Base-by-base conservation (phyloP, 306 rosid species). In the Cucumis melo region DNA sequence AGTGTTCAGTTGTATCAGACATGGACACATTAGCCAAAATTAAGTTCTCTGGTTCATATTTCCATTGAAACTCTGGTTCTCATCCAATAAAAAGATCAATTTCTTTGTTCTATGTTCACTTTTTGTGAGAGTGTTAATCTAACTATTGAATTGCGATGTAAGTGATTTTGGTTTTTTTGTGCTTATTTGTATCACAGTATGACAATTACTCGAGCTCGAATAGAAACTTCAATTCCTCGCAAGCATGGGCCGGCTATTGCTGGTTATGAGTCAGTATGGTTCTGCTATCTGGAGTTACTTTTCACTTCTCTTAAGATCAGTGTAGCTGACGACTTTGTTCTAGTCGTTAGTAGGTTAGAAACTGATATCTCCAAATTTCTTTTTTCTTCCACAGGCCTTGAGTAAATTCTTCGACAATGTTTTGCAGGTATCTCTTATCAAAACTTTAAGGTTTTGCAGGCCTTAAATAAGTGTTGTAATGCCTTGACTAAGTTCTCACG, bases 181-280 rank as follows among this genome's bases (percentile, higher is more conserved):
- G 41, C 68, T 48, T 54, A 74, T 57, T 80, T 77, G 77, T 74
- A 51, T 44, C 57, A 77, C 90, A 94, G 99, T 86, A 84, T 92
- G 92, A 94, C 97, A 66, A 80, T 84, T 78, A 92, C 96, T 70
- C 97, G 92, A 27, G 86, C 99, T 0, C 88, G 97, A 67, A 90
- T 94, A 55, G 99, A 94, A 90, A 85, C 95, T 61, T 88, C 97
- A 63, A 94, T 94, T 82, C 99, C 99, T 80, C 97, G 97, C 80
- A 94, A 94, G 85, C 97, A 94, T 81, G 99, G 99, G 67, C 91
- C 95, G 77, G 94, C 89, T 51, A 89, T 91, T 82, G 97, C 97
- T 74, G 99, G 97, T 85, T 94, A 94, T 77, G 97, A 94, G 81
- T 59, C 88, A 81, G 99, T 94, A 89, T 17, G 84, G n/a, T 77